phyloP scores from a whole-genome alignment of 2,329 filamentous ascomycete genomes.

The Scedosporium dehoogii region DNA sequence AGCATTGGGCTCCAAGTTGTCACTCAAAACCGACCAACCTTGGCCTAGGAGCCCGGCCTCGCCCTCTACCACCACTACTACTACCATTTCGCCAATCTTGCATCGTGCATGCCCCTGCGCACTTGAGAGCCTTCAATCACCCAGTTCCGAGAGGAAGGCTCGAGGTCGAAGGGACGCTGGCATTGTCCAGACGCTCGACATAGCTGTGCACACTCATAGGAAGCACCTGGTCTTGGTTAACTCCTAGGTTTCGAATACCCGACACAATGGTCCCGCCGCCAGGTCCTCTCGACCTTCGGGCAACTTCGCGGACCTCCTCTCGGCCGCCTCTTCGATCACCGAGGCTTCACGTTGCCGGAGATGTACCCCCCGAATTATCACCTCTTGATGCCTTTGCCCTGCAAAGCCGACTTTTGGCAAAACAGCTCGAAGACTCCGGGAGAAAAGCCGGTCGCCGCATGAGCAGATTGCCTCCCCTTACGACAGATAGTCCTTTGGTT shows the following conservation, averaged over 20 bases:
- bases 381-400: slow-evolving; percentile 92
- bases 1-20: background rate
- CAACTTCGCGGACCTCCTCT: slow-evolving; percentile 43
- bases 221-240: background rate
- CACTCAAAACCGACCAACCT: background rate
- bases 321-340: slow-evolving; percentile 58
- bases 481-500: slow-evolving; percentile 71
- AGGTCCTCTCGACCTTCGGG: slow-evolving; percentile 48
- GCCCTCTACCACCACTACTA: background rate
- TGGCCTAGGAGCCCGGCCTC: background rate
- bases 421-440: slow-evolving; percentile 70
- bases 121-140: too few species aligned
- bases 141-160: background rate
- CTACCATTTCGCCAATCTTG: too few species aligned
- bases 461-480: slow-evolving; percentile 75
- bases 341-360: slow-evolving; percentile 65
- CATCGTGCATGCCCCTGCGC: too few species aligned
- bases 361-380: slow-evolving; percentile 80
- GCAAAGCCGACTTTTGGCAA: slow-evolving; percentile 79
- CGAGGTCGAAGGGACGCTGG: too few species aligned
- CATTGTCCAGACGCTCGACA: too few species aligned
- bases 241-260: background rate
- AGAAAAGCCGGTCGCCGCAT: slow-evolving; percentile 65
- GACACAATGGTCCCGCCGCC: slow-evolving; percentile 45
- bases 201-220: slow-evolving; percentile 1